Conservation (phyloP, 164 flowering plant genomes). For the Magnolia kwangsiensis region DNA sequence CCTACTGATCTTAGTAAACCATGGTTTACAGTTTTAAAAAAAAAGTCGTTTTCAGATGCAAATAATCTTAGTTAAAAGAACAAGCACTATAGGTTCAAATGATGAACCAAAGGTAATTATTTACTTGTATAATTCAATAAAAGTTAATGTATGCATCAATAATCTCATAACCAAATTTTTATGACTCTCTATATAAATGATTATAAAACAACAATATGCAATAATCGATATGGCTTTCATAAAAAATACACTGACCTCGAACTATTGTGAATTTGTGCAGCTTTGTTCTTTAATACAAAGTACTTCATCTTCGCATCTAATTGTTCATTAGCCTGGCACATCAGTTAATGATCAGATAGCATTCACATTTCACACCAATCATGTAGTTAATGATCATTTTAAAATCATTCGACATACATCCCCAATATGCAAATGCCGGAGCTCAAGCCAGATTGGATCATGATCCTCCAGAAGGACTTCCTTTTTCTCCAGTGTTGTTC, state of each 20-base stretch:
- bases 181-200: neutral
- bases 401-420: constrained; percentile 57
- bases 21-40: neutral
- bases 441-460: constrained; percentile 96
- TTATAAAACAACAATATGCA: neutral
- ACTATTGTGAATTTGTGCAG: constrained; percentile 86
- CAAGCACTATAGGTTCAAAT: neutral
- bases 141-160: too few relatives aligned
- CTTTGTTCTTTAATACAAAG: constrained; percentile 89
- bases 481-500: constrained; percentile 74
- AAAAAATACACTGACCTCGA: constrained; percentile 42
- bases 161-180: too few relatives aligned
- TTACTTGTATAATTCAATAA: too few relatives aligned
- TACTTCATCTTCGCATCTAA: constrained; percentile 86
- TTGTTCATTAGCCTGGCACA: constrained; percentile 85
- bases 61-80: neutral
- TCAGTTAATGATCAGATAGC: constrained; percentile 18
- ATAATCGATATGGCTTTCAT: neutral
- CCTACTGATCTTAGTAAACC: neutral
- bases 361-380: neutral
- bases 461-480: constrained; percentile 96
- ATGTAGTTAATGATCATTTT: constrained; percentile 5
- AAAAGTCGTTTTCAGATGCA: neutral
- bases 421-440: constrained; percentile 92
- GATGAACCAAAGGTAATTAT: too few relatives aligned